Conservation (phyloP, 2,329 filamentous ascomycete species). For the Beauveria bassiana region DNA sequence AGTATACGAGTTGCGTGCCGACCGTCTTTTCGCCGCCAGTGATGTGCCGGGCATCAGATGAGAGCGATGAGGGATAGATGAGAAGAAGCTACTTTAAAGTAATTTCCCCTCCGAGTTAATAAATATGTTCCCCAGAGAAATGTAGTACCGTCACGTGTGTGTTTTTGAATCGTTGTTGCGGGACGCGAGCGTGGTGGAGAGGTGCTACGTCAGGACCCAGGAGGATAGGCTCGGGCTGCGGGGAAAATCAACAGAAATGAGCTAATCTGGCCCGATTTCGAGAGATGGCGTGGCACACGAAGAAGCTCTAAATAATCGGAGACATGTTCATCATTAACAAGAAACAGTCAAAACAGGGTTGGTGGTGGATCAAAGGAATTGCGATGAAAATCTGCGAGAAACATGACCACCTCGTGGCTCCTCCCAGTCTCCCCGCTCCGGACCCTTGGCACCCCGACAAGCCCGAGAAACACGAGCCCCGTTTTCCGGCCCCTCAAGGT, state of each 20-base stretch:
- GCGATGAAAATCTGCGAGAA: too few relatives aligned
- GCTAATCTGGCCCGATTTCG: too few relatives aligned
- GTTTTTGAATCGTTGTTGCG: too few relatives aligned
- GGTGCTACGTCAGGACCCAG: too few relatives aligned
- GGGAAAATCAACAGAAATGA: not conserved
- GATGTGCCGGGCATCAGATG: slow-evolving; percentile 4
- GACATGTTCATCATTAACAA: too few relatives aligned
- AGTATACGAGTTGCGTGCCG: not conserved
- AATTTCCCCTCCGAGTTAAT: not conserved
- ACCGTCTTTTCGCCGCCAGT: slow-evolving; percentile 2
- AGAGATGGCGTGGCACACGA: not conserved
- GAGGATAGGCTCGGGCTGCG: not conserved
- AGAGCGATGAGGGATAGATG: not conserved
- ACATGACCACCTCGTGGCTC: too few relatives aligned
- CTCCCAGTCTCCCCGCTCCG: too few relatives aligned
- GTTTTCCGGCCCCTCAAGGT: not conserved
- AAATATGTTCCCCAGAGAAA: not conserved
- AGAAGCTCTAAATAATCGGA: too few relatives aligned
- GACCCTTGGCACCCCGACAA: too few relatives aligned
- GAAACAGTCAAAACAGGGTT: too few relatives aligned
- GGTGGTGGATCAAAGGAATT: too few relatives aligned
- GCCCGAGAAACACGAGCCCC: not conserved
- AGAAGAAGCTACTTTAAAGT: not conserved
- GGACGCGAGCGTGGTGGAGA: too few relatives aligned
- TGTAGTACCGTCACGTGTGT: not conserved